phyloP scores from a whole-genome alignment of 106 monocot species.

The Vanilla planifolia region DNA sequence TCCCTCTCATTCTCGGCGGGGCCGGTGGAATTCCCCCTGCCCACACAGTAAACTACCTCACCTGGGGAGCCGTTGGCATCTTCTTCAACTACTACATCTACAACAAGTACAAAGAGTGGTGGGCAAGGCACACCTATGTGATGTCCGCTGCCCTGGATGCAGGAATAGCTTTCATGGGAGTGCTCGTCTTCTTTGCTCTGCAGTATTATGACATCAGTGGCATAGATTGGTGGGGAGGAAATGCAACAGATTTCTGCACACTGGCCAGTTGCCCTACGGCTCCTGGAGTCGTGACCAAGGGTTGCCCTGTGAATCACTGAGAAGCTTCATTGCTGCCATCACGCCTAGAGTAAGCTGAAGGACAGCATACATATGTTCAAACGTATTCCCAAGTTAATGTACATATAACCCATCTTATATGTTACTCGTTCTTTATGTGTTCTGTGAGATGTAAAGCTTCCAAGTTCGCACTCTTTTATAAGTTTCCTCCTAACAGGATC shows the following conservation, averaged over 20 bases:
- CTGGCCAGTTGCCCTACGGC: slow-evolving; percentile 23
- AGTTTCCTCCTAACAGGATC: no score
- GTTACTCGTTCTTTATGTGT: no score
- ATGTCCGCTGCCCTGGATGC: slow-evolving; percentile 71
- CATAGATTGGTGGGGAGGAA: slow-evolving; percentile 1
- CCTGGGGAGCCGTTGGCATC: slow-evolving; percentile 52
- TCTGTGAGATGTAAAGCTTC: no score
- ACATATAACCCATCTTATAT: no score
- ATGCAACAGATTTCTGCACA: neutral
- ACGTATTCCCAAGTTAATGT: no score
- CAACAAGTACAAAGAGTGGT: slow-evolving; percentile 51
- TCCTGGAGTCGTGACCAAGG: slow-evolving; percentile 10
- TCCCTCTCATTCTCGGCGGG: slow-evolving; percentile 58
- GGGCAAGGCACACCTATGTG: slow-evolving; percentile 73
- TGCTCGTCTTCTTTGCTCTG: neutral
- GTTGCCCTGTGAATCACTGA: neutral
- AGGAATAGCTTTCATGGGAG: slow-evolving; percentile 81
- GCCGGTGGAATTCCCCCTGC: slow-evolving; percentile 57
- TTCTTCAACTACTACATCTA: slow-evolving; percentile 66
- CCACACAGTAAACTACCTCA: slow-evolving; percentile 48
- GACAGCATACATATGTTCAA: no score
- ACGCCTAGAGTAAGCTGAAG: no score
- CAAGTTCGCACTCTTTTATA: no score
- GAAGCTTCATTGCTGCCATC: no score
- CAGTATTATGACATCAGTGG: neutral